Evolutionary conservation across 2,329 filamentous ascomycete species (phyloP).

Genomic region (Torrubiella hemipterigena): DNA sequence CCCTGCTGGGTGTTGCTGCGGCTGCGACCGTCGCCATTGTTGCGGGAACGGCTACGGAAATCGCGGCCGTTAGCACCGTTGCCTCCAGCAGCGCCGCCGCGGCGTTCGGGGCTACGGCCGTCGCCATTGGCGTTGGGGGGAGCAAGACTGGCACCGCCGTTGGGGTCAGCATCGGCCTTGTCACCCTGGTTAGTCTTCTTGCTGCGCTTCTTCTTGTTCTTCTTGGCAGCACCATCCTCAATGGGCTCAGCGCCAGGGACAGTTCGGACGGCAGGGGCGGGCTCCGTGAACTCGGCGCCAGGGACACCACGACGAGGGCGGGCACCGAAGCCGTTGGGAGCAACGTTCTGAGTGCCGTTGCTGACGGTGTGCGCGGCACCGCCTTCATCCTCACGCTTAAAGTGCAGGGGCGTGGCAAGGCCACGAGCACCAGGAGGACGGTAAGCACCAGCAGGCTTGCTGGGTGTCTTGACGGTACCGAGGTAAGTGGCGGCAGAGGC

Average conservation of each 20-base stretch:
- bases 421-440: slow-evolving; percentile 89
- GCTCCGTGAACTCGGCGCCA: slow-evolving; percentile 64
- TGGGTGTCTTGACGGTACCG: slow-evolving; percentile 81
- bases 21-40: slow-evolving; percentile 32
- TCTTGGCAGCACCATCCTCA: slow-evolving; percentile 64
- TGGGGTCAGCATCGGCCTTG: slow-evolving; percentile 32
- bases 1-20: slow-evolving; percentile 39
- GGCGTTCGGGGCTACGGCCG: slow-evolving; percentile 55
- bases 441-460: slow-evolving; percentile 95
- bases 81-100: slow-evolving; percentile 29
- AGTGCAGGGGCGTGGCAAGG: slow-evolving; percentile 77
- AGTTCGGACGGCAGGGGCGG: slow-evolving; percentile 52
- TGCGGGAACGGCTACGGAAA: slow-evolving; percentile 45
- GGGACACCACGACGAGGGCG: slow-evolving; percentile 65
- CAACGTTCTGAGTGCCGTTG: slow-evolving; percentile 61
- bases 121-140: slow-evolving; percentile 36
- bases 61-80: slow-evolving; percentile 23
- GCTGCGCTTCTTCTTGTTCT: slow-evolving; percentile 96
- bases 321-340: slow-evolving; percentile 67
- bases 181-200: slow-evolving; percentile 79
- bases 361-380: slow-evolving; percentile 74
- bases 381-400: slow-evolving; percentile 95
- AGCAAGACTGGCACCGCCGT: slow-evolving; percentile 33
- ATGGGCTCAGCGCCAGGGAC: slow-evolving; percentile 51
- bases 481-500: slow-evolving; percentile 72